Base-by-base conservation (phyloP, 2,329 filamentous ascomycete species). In the Aspergillus puulaauensis region DNA sequence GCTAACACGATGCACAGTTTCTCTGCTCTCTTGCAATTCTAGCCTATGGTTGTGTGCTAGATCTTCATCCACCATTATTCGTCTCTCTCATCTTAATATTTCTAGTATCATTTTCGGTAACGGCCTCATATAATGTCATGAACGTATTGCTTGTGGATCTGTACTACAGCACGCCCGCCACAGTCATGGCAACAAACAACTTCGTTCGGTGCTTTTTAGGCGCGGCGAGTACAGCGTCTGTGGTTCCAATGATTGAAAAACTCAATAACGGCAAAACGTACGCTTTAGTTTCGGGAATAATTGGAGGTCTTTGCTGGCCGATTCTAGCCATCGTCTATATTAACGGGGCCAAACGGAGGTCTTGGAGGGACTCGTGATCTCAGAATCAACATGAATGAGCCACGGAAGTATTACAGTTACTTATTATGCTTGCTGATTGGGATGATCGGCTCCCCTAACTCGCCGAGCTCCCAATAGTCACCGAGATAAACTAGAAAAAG, bases 91-190 rank as follows among this genome's bases (percentile, higher is more conserved):
- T 68, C 3, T 47, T 75, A 14, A 58, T 75, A 2, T 76, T 76
- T 44, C 41, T 69, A 40, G 65, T 68, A n/a, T 70, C 68, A 8
- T 77, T 74, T 56, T 70, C 64, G 54, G 68, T 77, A 24, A 73
- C 72, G 12, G 72, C 73, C 6, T 70, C 71, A 2, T 79, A 75
- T 54, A 77, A 79, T 51, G 68, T 73, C 17, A 68, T 76, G 27
- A 80, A 77, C 51, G 76, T 80, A 0, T 64, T 83, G 15, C 71
- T 80, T 40, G 70, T 80, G 0, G 78, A 79, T 59, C 64, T 79
- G 46, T 73, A 77, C 61, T 64, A 68, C 65, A 41, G 57, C 2
- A 68, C 62, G 0, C 68, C 72, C 0, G 71, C 71, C 3, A 68
- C 68, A 0, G 72, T 67, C 0, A 73, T 69, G 64, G 71, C 72